Percentiles rank a stretch among this genome's conserved stretches.
These are phyloP conservation scores for Trichoderma asperelloides DNA, from an alignment of 495 filamentous ascomycete genomes.

Conservation along the genomic window DNA sequence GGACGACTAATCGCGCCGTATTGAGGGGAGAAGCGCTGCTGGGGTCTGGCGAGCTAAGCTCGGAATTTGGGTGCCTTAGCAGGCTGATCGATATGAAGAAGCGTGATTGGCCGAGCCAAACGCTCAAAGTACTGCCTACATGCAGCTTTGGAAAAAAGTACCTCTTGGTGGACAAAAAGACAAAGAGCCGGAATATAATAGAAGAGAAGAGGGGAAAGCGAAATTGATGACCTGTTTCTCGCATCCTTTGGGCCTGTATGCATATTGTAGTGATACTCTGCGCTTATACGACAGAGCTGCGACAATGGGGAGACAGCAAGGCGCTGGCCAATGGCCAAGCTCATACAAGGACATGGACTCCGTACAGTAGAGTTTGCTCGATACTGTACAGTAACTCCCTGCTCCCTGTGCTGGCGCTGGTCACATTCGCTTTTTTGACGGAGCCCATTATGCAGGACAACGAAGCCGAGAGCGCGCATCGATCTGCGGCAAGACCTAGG, in stretches of 20 bases:
- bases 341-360: no score
- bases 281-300: not conserved
- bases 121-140: not conserved
- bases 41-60: not conserved
- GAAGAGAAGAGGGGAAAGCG: not conserved
- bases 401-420: not conserved
- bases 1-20: not conserved
- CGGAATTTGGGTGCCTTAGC: not conserved
- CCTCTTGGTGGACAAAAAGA: not conserved
- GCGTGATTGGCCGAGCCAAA: not conserved
- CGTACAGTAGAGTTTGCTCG: no score
- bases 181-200: not conserved
- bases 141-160: not conserved
- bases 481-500: not conserved
- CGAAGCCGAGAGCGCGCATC: not conserved
- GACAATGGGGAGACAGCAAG: not conserved
- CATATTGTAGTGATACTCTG: not conserved
- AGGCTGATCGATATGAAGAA: not conserved
- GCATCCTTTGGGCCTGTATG: constrained; percentile 3
- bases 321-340: no score
- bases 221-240: not conserved
- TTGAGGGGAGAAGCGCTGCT: not conserved
- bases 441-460: not conserved
- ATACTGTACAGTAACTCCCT: no score
- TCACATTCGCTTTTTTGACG: not conserved